phyloP scores from a whole-genome alignment of 2,329 filamentous ascomycete genomes.

The Harringtonia lauricola region DNA sequence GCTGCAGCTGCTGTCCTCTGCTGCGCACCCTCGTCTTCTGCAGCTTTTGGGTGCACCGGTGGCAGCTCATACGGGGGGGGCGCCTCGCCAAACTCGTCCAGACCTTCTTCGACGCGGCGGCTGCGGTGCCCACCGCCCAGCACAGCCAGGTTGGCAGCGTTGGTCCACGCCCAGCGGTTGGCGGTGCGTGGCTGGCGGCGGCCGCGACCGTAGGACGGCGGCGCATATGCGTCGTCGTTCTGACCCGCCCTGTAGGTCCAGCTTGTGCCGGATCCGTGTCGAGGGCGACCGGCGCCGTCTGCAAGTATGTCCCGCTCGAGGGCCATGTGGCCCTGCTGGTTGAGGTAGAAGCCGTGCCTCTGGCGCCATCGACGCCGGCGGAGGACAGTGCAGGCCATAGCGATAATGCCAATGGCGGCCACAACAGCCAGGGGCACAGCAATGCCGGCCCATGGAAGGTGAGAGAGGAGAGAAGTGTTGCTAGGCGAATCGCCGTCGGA shows the following conservation, averaged over 20 bases:
- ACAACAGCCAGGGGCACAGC: conserved; percentile 7
- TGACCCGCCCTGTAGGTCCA: background rate
- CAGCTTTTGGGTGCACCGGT: background rate
- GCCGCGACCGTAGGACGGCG: background rate
- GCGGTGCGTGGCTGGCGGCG: conserved; percentile 1
- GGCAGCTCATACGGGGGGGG: conserved; percentile 15
- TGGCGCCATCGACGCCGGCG: conserved; percentile 1
- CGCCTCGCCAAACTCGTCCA: conserved; percentile 17
- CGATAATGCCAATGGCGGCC: background rate
- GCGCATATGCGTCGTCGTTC: background rate
- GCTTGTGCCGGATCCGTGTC: too few relatives aligned
- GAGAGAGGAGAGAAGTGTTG: background rate
- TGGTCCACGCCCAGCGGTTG: conserved; percentile 10
- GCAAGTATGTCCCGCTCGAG: conserved; percentile 7
- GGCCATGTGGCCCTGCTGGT: conserved; percentile 7
- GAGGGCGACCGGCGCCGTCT: too few relatives aligned
- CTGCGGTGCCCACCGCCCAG: background rate
- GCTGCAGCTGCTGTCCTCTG: too few relatives aligned
- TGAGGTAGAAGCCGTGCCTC: conserved; percentile 1
- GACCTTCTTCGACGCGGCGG: conserved; percentile 11
- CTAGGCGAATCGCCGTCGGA: background rate
- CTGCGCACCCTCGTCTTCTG: background rate
- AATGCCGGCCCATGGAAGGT: conserved; percentile 5
- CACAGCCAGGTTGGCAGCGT: background rate
- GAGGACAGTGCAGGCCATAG: background rate